These are phyloP conservation scores for Knoxia roxburghii DNA, from an alignment of 257 asterid genomes.

Conservation along the genomic window DNA sequence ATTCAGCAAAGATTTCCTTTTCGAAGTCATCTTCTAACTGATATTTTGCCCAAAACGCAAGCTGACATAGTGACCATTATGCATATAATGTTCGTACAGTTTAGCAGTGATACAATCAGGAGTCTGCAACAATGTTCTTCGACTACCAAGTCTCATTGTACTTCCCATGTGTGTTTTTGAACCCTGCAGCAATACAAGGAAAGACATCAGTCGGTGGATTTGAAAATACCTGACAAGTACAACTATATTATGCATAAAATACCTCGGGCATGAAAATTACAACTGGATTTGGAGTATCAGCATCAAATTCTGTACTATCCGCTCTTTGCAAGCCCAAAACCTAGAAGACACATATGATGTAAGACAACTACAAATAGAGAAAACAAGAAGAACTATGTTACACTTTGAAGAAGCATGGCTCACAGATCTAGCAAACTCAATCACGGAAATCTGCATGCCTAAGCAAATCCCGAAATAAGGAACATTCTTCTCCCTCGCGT, in stretches of 20 bases:
- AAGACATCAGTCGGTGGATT: conserved; percentile 14
- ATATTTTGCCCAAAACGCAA: not conserved
- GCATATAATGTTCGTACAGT: conserved; percentile 46
- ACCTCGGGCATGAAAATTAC: conserved; percentile 99
- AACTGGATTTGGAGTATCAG: conserved; percentile 59
- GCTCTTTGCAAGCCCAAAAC: conserved; percentile 67
- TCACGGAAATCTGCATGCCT: conserved; percentile 97
- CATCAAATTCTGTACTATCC: conserved; percentile 81
- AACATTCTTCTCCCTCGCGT: conserved; percentile 78
- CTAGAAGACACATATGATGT: conserved; percentile 27
- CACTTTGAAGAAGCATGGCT: conserved; percentile 23
- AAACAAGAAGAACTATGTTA: conserved; percentile 7
- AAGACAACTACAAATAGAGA: conserved; percentile 9
- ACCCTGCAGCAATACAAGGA: conserved; percentile 39
- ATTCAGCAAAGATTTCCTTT: not conserved
- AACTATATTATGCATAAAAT: conserved; percentile 12
- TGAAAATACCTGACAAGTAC: conserved; percentile 6
- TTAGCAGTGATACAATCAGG: conserved; percentile 84
- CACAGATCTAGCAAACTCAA: conserved; percentile 89
- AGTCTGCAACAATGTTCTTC: conserved; percentile 75
- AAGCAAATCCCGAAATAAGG: conserved; percentile 97
- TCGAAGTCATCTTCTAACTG: not conserved
- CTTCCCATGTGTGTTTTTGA: conserved; percentile 96
- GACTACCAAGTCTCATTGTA: conserved; percentile 96
- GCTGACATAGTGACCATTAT: not conserved